These are phyloP conservation scores for Rubus idaeus DNA, from an alignment of 306 rosid genomes.

Conservation along the genomic window DNA sequence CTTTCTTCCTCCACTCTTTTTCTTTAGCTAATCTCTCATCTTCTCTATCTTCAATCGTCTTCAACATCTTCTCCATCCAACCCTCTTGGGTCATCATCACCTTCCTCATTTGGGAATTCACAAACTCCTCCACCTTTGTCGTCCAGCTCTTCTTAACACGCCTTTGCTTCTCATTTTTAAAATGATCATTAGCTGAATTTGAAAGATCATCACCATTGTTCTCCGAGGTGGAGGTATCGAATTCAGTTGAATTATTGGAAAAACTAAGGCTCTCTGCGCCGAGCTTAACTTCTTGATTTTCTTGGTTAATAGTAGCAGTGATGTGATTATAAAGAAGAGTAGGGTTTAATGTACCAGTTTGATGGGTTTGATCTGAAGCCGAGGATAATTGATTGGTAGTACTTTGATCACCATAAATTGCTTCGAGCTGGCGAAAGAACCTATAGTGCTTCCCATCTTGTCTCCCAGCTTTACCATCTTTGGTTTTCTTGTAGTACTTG, in stretches of 20 bases:
- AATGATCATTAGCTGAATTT: conserved; percentile 1
- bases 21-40: conserved; percentile 49
- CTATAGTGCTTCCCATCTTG: conserved; percentile 83
- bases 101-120: conserved; percentile 59
- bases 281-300: conserved; percentile 8
- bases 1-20: conserved; percentile 62
- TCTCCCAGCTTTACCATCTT: conserved; percentile 74
- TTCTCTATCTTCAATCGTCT: conserved; percentile 53
- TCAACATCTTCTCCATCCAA: conserved; percentile 66
- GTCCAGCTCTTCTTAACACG: conserved; percentile 43
- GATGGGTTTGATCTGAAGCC: neutral
- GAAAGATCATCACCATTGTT: conserved; percentile 49
- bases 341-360: conserved; percentile 5
- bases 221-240: conserved; percentile 65
- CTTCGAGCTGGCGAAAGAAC: conserved; percentile 83
- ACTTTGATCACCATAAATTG: conserved; percentile 55
- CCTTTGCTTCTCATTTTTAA: neutral
- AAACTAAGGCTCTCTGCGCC: conserved; percentile 46
- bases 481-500: conserved; percentile 89
- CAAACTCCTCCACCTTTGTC: conserved; percentile 52
- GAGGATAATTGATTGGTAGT: neutral
- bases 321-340: neutral
- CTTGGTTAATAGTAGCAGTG: conserved; percentile 17
- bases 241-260: conserved; percentile 55
- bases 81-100: conserved; percentile 64